These are phyloP conservation scores for Trichoderma breve DNA, from an alignment of 2,329 filamentous ascomycete species.

Conservation along the genomic window DNA sequence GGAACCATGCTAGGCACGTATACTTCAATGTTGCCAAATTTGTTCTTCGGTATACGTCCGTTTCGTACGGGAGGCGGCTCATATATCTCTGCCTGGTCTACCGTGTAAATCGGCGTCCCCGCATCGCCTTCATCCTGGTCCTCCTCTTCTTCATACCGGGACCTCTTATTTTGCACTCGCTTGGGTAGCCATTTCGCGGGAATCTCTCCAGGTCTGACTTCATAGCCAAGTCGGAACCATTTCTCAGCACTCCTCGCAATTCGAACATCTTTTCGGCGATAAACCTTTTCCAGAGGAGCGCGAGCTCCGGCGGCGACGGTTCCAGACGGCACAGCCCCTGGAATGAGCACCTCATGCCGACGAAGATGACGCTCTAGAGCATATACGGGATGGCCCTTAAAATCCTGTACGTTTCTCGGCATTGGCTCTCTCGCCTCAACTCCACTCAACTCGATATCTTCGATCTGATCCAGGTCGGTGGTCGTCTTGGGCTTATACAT, in stretches of 20 bases:
- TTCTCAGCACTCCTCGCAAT: conserved; percentile 75
- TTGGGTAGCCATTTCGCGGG: conserved; percentile 72
- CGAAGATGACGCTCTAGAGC: conserved; percentile 83
- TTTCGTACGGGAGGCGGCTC: conserved; percentile 70
- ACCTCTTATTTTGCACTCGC: conserved; percentile 36
- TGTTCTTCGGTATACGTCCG: conserved; percentile 81
- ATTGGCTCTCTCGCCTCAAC: conserved; percentile 75
- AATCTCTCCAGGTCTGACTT: conserved; percentile 74
- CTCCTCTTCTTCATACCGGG: conserved; percentile 28
- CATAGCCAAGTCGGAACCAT: conserved; percentile 86
- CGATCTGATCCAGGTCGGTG: conserved; percentile 76
- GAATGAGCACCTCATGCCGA: conserved; percentile 77
- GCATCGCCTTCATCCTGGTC: conserved; percentile 32
- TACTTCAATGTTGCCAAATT: conserved; percentile 89
- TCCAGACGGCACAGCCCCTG: conserved; percentile 67
- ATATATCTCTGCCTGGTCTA: conserved; percentile 70
- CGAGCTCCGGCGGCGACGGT: conserved; percentile 69
- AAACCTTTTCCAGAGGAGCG: conserved; percentile 70
- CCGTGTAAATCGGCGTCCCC: conserved; percentile 58
- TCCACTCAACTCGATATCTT: conserved; percentile 71
- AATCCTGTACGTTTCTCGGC: conserved; percentile 81
- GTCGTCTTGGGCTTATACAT: conserved; percentile 42
- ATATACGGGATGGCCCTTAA: conserved; percentile 80
- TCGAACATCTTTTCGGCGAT: conserved; percentile 77
- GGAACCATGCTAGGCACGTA: conserved; percentile 94